phyloP scores from a whole-genome alignment of 2,329 filamentous ascomycete species.

The Zopfia rhizophila region DNA sequence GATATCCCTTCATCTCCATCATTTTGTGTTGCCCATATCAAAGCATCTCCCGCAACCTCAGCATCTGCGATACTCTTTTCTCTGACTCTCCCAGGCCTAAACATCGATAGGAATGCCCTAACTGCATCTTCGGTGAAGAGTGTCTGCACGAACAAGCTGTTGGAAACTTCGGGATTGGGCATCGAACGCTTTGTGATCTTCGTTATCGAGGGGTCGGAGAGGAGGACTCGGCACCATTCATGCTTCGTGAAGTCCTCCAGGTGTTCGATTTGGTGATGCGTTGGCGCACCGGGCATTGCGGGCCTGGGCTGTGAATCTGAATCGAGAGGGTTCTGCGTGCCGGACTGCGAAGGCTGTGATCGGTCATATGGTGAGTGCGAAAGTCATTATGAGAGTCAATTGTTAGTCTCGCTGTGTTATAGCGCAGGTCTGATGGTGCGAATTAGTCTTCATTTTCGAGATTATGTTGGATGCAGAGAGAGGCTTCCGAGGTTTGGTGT shows the following conservation, averaged over 20 bases:
- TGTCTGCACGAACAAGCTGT: conserved; percentile 34
- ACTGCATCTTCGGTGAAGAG: conserved; percentile 35
- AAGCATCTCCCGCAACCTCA: conserved; percentile 15
- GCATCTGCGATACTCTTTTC: conserved; percentile 8
- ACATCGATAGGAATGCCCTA: conserved; percentile 37
- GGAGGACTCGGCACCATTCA: conserved; percentile 37
- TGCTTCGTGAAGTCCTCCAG: conserved; percentile 37
- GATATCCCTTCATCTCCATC: conserved; percentile 24
- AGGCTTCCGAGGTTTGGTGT: too few species aligned
- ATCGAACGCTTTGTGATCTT: conserved; percentile 27
- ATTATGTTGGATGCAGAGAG: too few species aligned
- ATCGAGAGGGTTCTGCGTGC: too few species aligned
- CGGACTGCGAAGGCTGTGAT: too few species aligned
- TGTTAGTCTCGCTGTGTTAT: too few species aligned
- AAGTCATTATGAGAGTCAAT: too few species aligned
- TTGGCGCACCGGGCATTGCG: too few species aligned
- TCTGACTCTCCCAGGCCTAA: conserved; percentile 20
- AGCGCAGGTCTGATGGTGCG: too few species aligned
- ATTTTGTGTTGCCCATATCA: conserved; percentile 12
- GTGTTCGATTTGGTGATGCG: conserved; percentile 27
- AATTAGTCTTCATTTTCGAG: too few species aligned
- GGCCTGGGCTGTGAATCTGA: too few species aligned
- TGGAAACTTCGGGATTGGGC: conserved; percentile 21
- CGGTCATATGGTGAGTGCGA: too few species aligned
- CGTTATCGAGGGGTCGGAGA: conserved; percentile 35